Evolutionary conservation across 2,329 filamentous ascomycete species (phyloP), one percentile per base, ranked within the genome.

Genomic region (Epichloe aotearoae): DNA sequence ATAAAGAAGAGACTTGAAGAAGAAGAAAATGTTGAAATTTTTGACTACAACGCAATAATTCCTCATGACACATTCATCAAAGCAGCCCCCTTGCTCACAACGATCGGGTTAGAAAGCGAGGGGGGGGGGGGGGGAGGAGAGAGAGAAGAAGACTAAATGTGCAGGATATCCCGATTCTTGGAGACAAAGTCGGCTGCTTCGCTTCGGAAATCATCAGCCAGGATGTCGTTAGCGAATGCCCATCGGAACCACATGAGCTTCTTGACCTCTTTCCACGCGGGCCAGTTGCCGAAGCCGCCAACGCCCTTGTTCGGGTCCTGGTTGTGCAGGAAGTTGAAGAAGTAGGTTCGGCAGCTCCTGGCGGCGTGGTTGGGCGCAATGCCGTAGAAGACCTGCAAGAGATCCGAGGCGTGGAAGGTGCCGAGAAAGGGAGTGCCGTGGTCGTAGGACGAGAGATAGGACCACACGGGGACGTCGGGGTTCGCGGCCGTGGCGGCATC

Each of bases 371-470:
- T 80, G 12, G 79, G 75, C 46, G 76, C 60, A 12, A 84, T 64
- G 1, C 83, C 83, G 52, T 77, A 82, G 55, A 88, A 88, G 0
- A 86, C 75, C 61, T 85, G 79, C 3, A 87, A 57, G 1, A 90
- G 58, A 57, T 90, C 86, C 1, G 75, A 79, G 14, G 67, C 83
- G 63, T 93, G 88, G 66, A 88, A 85, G 0, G 86, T 90, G 17
- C 88, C 87, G 0, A 91, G 64, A 46, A 90, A 66, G 0, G 86
- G 83, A 0, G 80, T 83, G 10, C 82, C 82, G 61, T 83, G 80
- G 68, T 84, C 66, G 66, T 90, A 90, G 0, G 80, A 83, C 0
- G 82, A 69, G 1, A 93, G 74, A 66, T 89, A 93, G 0, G 83
- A 87, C 85, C 85, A 93, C 1, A 72, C 69, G 0, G 81, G 80